Percentiles rank a stretch among this genome's conserved stretches.
Conservation (phyloP, 2,329 filamentous ascomycete species). For the Cladophialophora carrionii region DNA sequence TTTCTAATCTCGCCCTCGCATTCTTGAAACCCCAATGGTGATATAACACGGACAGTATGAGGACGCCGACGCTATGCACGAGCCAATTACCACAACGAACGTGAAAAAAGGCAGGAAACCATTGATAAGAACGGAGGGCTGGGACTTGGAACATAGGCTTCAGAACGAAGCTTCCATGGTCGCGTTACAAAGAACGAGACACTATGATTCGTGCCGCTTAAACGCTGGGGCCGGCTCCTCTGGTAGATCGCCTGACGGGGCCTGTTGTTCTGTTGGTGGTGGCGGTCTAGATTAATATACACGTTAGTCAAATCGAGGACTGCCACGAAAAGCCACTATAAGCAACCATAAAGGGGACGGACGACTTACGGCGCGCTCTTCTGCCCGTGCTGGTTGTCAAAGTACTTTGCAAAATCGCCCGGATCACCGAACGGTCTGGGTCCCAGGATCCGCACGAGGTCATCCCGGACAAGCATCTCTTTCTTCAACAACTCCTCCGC, state of each 20-base stretch:
- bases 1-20: not conserved
- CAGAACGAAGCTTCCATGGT: not conserved
- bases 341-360: not conserved
- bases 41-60: not conserved
- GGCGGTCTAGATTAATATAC: constrained; percentile 31
- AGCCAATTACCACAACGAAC: not conserved
- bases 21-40: not conserved
- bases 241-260: constrained; percentile 32
- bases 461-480: constrained; percentile 88
- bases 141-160: not conserved
- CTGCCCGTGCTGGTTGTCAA: constrained; percentile 58
- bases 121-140: not conserved
- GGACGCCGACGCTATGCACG: not conserved
- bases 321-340: not conserved
- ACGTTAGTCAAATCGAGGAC: not conserved
- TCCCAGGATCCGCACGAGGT: constrained; percentile 77
- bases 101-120: not conserved
- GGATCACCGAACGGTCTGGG: constrained; percentile 80
- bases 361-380: constrained; percentile 57
- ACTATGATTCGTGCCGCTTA: constrained; percentile 31
- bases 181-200: not conserved
- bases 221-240: constrained; percentile 37
- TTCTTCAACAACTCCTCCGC: constrained; percentile 91
- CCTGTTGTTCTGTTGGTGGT: constrained; percentile 35
- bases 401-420: constrained; percentile 94